Base-by-base conservation (phyloP, 768 basidiomycete species). In the Leccinum aurantiacum region DNA sequence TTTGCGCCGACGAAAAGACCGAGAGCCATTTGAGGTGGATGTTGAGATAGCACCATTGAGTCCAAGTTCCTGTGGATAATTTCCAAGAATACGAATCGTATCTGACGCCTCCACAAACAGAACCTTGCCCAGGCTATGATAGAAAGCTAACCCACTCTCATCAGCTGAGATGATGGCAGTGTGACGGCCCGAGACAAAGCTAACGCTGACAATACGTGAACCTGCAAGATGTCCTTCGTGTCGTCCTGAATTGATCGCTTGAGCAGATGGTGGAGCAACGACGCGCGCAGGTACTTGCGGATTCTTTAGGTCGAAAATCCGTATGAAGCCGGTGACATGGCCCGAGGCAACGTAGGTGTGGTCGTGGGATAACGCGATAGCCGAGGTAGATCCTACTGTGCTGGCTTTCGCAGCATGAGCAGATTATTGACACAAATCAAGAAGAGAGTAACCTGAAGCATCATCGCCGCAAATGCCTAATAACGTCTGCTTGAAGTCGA, bases 71-170 rank as follows among this genome's bases (percentile, higher is more conserved):
- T 87, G 84, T 4, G 91, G 90, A 68, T 98, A 96, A 67, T 89
- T 91, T 1, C 97, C 97, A 2, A 98, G 81, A 55, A 99, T 92
- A 17, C 97, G 88, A 49, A 98, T 82, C 35, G 92, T 93, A 71
- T 99, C 97, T 15, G 91, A 87, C 13, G 95, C 95, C 50, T 98
- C 95, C 6, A 99, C 89, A 64, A 97, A 97, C 14, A 98, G 80
- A 11, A 98, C 88, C 72, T 93, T 95, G 27, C 97, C 94, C 4
- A 99, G 78, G 57, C 90, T 91, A 74, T 98, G 95, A 71, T 93
- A 97, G 75, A 99, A 99, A 0, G 94, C 92, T 9, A 98, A 81
- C 1, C 97, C 97, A 64, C 82, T 77, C 59, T 96, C 91, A 70
- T 98, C 97, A 3, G 93, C 91, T 4, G 89, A 89, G 44, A 98